Percentiles rank a stretch among this genome's conserved stretches.
Evolutionary conservation across 2,329 filamentous ascomycete genomes (phyloP).

Genomic region (Lojkania enalia): DNA sequence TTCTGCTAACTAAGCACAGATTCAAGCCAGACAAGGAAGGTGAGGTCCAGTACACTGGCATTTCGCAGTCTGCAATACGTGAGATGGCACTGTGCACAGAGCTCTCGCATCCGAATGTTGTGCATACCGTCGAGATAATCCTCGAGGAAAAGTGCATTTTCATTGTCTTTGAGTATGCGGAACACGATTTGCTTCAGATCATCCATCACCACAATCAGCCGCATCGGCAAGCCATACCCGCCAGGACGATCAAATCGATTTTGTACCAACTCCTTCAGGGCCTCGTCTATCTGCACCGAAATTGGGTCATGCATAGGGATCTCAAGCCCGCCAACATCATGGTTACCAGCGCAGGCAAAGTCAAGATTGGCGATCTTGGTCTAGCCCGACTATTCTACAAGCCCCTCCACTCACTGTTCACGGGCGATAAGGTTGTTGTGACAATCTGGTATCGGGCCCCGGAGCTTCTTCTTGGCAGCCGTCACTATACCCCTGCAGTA

Average conservation of each 20-base stretch:
- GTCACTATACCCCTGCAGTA: slow-evolving; percentile 96
- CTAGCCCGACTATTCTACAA: slow-evolving; percentile 93
- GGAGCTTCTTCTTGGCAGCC: slow-evolving; percentile 84
- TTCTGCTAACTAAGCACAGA: slow-evolving; percentile 43
- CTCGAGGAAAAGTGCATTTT: slow-evolving; percentile 98
- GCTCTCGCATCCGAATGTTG: slow-evolving; percentile 83
- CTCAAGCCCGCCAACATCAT: slow-evolving; percentile 99
- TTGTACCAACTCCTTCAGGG: slow-evolving; percentile 96
- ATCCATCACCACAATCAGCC: slow-evolving; percentile 97
- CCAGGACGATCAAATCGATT: slow-evolving; percentile 86
- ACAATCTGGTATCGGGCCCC: slow-evolving; percentile 99
- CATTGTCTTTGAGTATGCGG: slow-evolving; percentile 99
- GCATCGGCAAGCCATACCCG: slow-evolving; percentile 83
- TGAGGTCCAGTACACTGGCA: slow-evolving; percentile 94
- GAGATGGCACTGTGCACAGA: slow-evolving; percentile 98
- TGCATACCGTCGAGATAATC: slow-evolving; percentile 91
- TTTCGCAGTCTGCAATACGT: slow-evolving; percentile 94
- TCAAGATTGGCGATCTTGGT: slow-evolving; percentile 93
- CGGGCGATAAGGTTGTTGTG: slow-evolving; percentile 95
- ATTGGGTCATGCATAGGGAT: slow-evolving; percentile 97
- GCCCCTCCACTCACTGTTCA: slow-evolving; percentile 86
- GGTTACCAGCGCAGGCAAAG: slow-evolving; percentile 86
- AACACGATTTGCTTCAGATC: slow-evolving; percentile 95
- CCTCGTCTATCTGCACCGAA: slow-evolving; percentile 89
- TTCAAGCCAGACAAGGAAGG: slow-evolving; percentile 99